Conservation (phyloP, 257 asterid species). For the Fraxinus excelsior region DNA sequence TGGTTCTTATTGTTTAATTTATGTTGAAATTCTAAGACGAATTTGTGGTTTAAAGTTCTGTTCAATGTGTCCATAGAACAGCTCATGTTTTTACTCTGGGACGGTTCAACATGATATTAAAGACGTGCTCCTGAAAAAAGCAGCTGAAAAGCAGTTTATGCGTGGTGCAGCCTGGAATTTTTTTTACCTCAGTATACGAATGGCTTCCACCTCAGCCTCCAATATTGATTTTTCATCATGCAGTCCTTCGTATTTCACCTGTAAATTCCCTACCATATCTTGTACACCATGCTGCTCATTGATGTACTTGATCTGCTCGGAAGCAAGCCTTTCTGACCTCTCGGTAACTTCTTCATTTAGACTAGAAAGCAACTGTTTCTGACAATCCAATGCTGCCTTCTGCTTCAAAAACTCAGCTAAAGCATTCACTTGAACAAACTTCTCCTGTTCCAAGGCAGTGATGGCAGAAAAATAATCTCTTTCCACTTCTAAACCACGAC, state of each 20-base stretch:
- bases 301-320: slow-evolving; percentile 40
- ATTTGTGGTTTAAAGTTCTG: not conserved
- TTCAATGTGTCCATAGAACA: no score
- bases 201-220: slow-evolving; percentile 86
- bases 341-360: slow-evolving; percentile 64
- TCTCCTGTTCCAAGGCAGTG: slow-evolving; percentile 60
- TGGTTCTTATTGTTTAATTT: not conserved
- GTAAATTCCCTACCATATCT: slow-evolving; percentile 38
- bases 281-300: slow-evolving; percentile 44
- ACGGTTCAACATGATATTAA: no score
- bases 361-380: slow-evolving; percentile 68
- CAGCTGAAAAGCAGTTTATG: no score
- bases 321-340: slow-evolving; percentile 56
- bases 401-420: slow-evolving; percentile 58
- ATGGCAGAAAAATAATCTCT: slow-evolving; percentile 42
- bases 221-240: slow-evolving; percentile 67
- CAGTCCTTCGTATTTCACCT: slow-evolving; percentile 50
- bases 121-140: no score
- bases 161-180: no score
- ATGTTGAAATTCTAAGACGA: not conserved
- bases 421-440: slow-evolving; percentile 40
- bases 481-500: slow-evolving; percentile 50
- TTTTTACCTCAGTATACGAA: slow-evolving; percentile 67
- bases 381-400: slow-evolving; percentile 87
- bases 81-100: no score